A percentile compares a stretch with the other conserved stretches of the same genome.
Evolutionary conservation across 2,329 filamentous ascomycete species (phyloP).

Genomic region (Clarireedia homoeocarpa): DNA sequence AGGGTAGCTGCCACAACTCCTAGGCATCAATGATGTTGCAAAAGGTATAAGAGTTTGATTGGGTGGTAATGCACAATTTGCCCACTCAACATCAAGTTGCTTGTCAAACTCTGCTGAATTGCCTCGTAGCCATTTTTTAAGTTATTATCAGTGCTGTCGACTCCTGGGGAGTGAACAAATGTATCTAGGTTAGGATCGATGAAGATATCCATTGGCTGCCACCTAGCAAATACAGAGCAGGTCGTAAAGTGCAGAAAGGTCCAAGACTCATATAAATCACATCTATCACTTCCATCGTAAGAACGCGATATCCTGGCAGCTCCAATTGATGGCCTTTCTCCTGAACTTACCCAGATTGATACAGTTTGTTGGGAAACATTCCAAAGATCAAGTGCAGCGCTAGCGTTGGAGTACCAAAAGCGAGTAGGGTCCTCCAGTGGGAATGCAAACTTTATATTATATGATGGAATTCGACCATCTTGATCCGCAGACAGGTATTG

Average conservation of each 20-base stretch:
- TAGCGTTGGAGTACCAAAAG: neutral
- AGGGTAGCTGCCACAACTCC: neutral
- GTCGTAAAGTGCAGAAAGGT: neutral
- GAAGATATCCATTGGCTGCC: neutral
- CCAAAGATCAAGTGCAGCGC: neutral
- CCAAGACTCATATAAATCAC: neutral
- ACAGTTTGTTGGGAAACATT: neutral
- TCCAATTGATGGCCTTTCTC: neutral
- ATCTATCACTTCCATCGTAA: neutral
- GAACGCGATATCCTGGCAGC: too few species aligned
- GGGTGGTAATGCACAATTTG: neutral
- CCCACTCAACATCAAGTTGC: neutral
- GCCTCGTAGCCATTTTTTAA: neutral
- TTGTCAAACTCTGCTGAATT: neutral
- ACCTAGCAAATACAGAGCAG: neutral
- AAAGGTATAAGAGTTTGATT: neutral
- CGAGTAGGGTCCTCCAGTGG: neutral
- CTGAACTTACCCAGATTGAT: neutral
- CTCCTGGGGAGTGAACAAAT: neutral
- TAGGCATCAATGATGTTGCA: neutral
- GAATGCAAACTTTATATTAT: neutral
- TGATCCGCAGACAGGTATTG: too few species aligned
- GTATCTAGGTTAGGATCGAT: neutral
- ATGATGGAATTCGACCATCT: too few species aligned
- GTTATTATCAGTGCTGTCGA: neutral